Evolutionary conservation across 768 basidiomycete genomes (phyloP), one percentile per base, ranked within the genome.

Genomic region (Mycena alexandri): DNA sequence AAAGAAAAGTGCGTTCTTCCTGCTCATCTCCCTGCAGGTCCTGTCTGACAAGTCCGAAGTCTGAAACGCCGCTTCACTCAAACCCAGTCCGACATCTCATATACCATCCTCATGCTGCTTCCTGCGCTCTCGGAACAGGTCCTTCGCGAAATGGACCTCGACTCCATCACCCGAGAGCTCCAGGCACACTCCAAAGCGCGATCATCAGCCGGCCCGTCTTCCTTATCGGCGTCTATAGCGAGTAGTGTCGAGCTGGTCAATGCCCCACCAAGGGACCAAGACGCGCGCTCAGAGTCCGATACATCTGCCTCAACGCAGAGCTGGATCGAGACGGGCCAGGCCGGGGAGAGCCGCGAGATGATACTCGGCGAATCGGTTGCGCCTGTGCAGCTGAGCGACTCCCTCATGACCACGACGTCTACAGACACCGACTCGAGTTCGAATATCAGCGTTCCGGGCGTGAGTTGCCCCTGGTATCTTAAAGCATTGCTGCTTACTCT

Each of bases 31-130:
- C 48, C 50, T 21, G 4, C 44, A 29, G 22, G 38, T 61, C 60
- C 34, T 58, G 48, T 64, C 38, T 60, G 48, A 62, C 33, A 29
- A 61, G n/a, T 61, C 44, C 17, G 10, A 61, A 95, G 94, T 71
- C 79, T 96, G 29, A 85, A 87, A 57, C 82, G 88, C 51, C 84
- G 95, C 41, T 96, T 94, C 76, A 82, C 85, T 38, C 89, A 92
- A 68, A 93, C 90, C 25, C 90, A 92, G 70, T 88, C 93, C 65
- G 91, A 95, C 73, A 84, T 87, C 24, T 87, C 90, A 9, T 96
- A 89, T 74, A 94, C 92, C 0, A 79, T 89, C 63, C 87, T 89
- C 79, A 86, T 87, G 6, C n/a, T 68, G 51, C 70, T 70, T 68
- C 89, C 86, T 9, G 87, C 84, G 8, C 82, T 90, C 48, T 83